Base-by-base conservation (phyloP, 1,139 yeast genomes). In the Arxiozyma slooffiae region DNA sequence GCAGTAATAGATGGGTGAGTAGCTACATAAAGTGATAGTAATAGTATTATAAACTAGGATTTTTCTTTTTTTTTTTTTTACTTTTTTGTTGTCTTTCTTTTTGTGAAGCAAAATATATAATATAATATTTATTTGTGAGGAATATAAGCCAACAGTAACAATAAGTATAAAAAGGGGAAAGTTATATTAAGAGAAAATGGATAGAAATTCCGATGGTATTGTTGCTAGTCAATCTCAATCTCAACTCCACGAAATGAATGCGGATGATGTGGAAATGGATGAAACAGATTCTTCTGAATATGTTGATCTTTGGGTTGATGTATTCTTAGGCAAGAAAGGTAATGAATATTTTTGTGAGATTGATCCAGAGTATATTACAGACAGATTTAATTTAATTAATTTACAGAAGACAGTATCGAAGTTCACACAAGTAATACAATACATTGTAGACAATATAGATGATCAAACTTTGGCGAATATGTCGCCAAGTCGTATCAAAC, bases 281-380 rank as follows among this genome's bases (percentile, higher is more conserved):
- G 55, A 44, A 18, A 58, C 66, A 8, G 67, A 62, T 47, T 63
- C 67, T 0, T 63, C 67, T 2, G 69, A 62, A 43, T 63, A 60
- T 59, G 78, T 85, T 26, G 96, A 88, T 63, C 84, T 85, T 71
- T 92, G 98, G 97, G 82, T 92, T 51, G 97, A 90, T 67, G 77
- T 92, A 73, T 92, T 92, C 62, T 73, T 92, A 50, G 95, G 95
- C 1, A 80, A 82, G 52, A 88, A 89, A 63, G 98, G 98, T 0
- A 87, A 92, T 63, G 98, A 92, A 65, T 89, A 88, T 69, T 92
- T 92, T 64, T 90, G 97, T 67, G 97, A 92, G 63, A 80, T 92
- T 42, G 98, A 92, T 64, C 84, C 82, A 48, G 98, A 92, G 57
- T 92, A 89, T 66, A 87, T 94, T 54, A 78, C 89, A 20, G 99